Conservation (phyloP, 2,329 filamentous ascomycete genomes). For the Colletotrichum gigasporum region DNA sequence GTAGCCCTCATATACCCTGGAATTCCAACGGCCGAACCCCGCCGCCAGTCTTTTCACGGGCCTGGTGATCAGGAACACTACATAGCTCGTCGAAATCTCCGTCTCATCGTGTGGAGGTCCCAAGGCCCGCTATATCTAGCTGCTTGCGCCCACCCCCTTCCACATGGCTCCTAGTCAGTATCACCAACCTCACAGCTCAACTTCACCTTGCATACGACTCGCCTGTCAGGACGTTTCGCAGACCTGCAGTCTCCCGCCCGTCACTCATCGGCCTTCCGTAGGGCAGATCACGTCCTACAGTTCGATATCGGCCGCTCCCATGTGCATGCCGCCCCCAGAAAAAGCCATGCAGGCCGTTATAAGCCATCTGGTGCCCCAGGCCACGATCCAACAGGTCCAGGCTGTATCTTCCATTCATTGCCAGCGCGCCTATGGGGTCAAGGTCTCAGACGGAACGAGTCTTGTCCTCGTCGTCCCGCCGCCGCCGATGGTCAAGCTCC, state of each 20-base stretch:
- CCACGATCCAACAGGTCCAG: slow-evolving; percentile 44
- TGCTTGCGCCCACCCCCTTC: slow-evolving; percentile 3
- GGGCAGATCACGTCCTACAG: slow-evolving; percentile 16
- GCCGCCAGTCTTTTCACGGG: background rate
- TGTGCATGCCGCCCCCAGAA: slow-evolving; percentile 43
- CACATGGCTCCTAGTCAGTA: slow-evolving; percentile 20
- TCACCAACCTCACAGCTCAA: slow-evolving; percentile 10
- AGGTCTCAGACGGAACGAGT: slow-evolving; percentile 49
- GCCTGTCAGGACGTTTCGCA: slow-evolving; percentile 27
- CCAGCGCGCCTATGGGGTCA: slow-evolving; percentile 54
- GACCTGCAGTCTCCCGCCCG: slow-evolving; percentile 28
- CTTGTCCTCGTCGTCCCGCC: slow-evolving; percentile 56
- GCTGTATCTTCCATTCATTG: slow-evolving; percentile 47
- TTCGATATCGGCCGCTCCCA: slow-evolving; percentile 19
- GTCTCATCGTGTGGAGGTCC: background rate
- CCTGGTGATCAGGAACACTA: background rate
- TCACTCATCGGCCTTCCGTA: slow-evolving; percentile 20
- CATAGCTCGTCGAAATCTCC: background rate
- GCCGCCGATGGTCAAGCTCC: slow-evolving; percentile 50
- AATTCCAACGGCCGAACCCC: background rate
- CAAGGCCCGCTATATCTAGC: slow-evolving; percentile 27
- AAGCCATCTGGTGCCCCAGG: slow-evolving; percentile 41
- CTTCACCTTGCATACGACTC: slow-evolving; percentile 9
- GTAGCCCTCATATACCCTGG: background rate
- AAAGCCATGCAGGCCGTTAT: slow-evolving; percentile 48